Evolutionary conservation across 306 rosid genomes (phyloP).

Genomic region (Alnus rubra): DNA sequence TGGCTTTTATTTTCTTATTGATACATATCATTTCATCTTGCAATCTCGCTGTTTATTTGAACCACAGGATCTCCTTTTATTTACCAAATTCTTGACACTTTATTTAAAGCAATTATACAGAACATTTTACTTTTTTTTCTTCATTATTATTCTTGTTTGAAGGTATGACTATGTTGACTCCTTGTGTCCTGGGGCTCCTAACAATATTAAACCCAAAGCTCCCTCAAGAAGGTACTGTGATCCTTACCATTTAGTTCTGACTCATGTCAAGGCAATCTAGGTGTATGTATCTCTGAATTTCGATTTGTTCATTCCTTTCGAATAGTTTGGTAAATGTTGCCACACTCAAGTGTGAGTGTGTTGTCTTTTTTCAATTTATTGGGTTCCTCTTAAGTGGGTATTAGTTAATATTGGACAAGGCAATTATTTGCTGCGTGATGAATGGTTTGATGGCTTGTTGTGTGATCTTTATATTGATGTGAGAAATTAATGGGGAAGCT

Average conservation of each 20-base stretch:
- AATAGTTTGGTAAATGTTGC: slow-evolving; percentile 1
- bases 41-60: too few relatives aligned
- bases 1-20: slow-evolving; percentile 20
- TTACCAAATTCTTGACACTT: too few relatives aligned
- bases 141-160: slow-evolving; percentile 28
- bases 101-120: background rate
- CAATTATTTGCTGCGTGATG: background rate
- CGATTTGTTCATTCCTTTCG: background rate
- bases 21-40: background rate
- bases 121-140: slow-evolving; percentile 12
- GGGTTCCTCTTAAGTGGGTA: background rate
- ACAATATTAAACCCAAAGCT: slow-evolving; percentile 42
- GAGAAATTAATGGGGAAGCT: background rate
- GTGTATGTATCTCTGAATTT: background rate
- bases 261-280: background rate
- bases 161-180: slow-evolving; percentile 75
- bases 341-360: background rate
- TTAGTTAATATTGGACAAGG: background rate
- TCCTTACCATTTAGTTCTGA: slow-evolving; percentile 8
- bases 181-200: slow-evolving; percentile 67
- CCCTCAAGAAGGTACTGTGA: slow-evolving; percentile 63
- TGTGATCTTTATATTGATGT: background rate
- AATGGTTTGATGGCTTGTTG: background rate
- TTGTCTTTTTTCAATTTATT: background rate
- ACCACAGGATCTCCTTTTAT: too few relatives aligned